Evolutionary conservation across 2,329 filamentous ascomycete genomes (phyloP).

Genomic region (Hypocrella siamensis): DNA sequence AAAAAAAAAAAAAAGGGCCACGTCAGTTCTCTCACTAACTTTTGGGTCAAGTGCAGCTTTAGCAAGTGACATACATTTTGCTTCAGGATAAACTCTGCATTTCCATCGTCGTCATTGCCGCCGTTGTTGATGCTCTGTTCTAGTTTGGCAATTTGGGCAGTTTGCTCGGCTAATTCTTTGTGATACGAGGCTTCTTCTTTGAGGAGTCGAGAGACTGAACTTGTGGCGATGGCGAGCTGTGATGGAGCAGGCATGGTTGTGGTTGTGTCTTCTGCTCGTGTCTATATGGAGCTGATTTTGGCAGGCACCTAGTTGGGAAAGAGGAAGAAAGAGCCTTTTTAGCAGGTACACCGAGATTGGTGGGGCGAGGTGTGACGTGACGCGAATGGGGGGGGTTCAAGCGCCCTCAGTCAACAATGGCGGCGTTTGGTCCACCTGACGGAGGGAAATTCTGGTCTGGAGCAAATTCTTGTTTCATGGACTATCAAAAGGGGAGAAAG

Average conservation of each 20-base stretch:
- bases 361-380: no score
- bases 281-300: no score
- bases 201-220: conserved; percentile 65
- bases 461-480: no score
- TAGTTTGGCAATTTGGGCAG: conserved; percentile 54
- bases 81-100: conserved; percentile 63
- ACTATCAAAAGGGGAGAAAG: no score
- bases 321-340: background rate
- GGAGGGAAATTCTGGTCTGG: no score
- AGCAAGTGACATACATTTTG: conserved; percentile 51
- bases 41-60: background rate
- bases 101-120: conserved; percentile 45
- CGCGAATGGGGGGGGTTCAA: no score
- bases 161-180: conserved; percentile 65
- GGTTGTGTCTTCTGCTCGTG: background rate
- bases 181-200: conserved; percentile 89
- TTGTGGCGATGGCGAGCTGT: conserved; percentile 63
- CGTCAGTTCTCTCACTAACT: background rate
- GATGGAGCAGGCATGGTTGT: conserved; percentile 58
- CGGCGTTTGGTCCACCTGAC: no score
- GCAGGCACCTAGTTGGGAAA: background rate
- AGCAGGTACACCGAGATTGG: no score
- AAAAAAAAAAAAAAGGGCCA: background rate
- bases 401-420: no score
- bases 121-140: conserved; percentile 39